phyloP scores from a whole-genome alignment of 2,329 filamentous ascomycete genomes.

The Phaeosphaeriaceae sp. region DNA sequence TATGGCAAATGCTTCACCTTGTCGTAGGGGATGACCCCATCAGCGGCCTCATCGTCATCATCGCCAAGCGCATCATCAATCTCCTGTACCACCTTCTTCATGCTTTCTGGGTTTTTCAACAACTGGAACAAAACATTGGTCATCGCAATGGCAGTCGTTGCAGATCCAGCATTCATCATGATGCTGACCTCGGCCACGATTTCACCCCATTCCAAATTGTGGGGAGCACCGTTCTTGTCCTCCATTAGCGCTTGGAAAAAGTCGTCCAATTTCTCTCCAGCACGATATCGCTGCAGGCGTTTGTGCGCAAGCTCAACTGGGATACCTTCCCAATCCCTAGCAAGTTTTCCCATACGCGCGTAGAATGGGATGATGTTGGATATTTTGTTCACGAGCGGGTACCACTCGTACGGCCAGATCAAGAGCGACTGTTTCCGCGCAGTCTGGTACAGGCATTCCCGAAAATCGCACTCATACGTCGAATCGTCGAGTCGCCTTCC shows the following conservation, averaged over 20 bases:
- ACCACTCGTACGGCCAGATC: slow-evolving; percentile 61
- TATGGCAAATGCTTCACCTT: slow-evolving; percentile 43
- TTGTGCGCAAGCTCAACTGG: slow-evolving; percentile 55
- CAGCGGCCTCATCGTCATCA: slow-evolving; percentile 33
- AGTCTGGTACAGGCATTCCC: slow-evolving; percentile 56
- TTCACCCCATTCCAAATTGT: slow-evolving; percentile 53
- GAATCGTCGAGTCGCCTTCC: slow-evolving; percentile 51
- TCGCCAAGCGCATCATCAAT: slow-evolving; percentile 37
- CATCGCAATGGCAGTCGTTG: slow-evolving; percentile 62
- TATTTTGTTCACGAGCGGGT: slow-evolving; percentile 55
- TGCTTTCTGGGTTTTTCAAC: slow-evolving; percentile 53
- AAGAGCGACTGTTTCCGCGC: slow-evolving; percentile 60
- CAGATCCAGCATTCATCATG: slow-evolving; percentile 60
- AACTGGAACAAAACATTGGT: slow-evolving; percentile 62
- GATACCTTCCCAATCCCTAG: slow-evolving; percentile 56
- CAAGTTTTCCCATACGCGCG: slow-evolving; percentile 49
- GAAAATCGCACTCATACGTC: slow-evolving; percentile 55
- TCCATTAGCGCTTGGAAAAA: slow-evolving; percentile 66
- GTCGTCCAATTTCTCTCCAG: slow-evolving; percentile 64
- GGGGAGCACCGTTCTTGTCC: slow-evolving; percentile 53
- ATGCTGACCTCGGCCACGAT: slow-evolving; percentile 63
- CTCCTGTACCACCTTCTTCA: slow-evolving; percentile 34
- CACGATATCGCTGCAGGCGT: slow-evolving; percentile 55
- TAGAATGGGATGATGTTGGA: slow-evolving; percentile 57
- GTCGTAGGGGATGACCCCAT: slow-evolving; percentile 34